A percentile compares a stretch with the other conserved stretches of the same genome.
Evolutionary conservation across 345 rosid species (phyloP).

Genomic region (Citrus sinensis): DVS_A1.0 CM039165.1:30756001-30756500

Average conservation of each 20-base stretch:
- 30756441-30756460: neutral
- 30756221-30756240: slow-evolving; percentile 97
- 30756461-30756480: neutral
- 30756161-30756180: neutral
- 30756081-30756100: slow-evolving; percentile 38
- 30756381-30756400: neutral
- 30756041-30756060: slow-evolving; percentile 74
- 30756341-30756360: slow-evolving; percentile 95
- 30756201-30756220: slow-evolving; percentile 98
- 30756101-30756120: neutral
- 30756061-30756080: slow-evolving; percentile 82
- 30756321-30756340: slow-evolving; percentile 84
- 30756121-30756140: neutral
- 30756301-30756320: slow-evolving; percentile 95
- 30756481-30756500: neutral
- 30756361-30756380: slow-evolving; percentile 77
- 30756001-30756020: slow-evolving; percentile 61
- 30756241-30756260: slow-evolving; percentile 86
- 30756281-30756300: slow-evolving; percentile 94
- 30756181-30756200: neutral
- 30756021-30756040: slow-evolving; percentile 85
- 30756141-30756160: neutral
- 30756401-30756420: neutral
- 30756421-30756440: neutral
- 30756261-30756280: slow-evolving; percentile 91